phyloP scores from a whole-genome alignment of 345 rosid genomes.

The Syzygium oleosum region DNA sequence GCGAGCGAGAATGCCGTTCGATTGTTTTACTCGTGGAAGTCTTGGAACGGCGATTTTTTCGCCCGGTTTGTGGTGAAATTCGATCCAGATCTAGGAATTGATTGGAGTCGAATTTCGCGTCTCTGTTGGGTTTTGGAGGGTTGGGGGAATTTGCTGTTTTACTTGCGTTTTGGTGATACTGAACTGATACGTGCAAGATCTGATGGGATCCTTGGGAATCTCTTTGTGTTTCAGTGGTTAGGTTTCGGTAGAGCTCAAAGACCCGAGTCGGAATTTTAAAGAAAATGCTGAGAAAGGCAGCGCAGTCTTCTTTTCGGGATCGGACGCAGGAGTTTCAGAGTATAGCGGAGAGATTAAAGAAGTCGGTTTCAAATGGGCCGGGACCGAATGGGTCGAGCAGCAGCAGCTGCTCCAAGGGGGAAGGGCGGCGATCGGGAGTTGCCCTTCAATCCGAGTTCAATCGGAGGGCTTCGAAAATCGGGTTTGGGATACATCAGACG shows the following conservation, averaged over 20 bases:
- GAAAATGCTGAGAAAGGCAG: slow-evolving; percentile 17
- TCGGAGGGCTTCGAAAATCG: slow-evolving; percentile 48
- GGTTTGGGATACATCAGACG: slow-evolving; percentile 49
- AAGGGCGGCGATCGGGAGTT: slow-evolving; percentile 30
- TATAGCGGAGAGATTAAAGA: slow-evolving; percentile 46
- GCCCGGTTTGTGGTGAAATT: background rate
- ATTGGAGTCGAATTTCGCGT: background rate
- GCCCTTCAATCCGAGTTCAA: slow-evolving; percentile 52
- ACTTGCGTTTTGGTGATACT: background rate
- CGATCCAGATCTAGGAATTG: background rate
- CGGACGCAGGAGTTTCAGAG: slow-evolving; percentile 47
- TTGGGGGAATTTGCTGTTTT: background rate
- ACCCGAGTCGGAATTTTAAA: background rate
- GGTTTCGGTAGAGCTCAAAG: background rate
- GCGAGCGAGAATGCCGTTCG: background rate
- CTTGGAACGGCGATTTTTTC: background rate
- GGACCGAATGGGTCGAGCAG: slow-evolving; percentile 21
- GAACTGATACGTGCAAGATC: background rate
- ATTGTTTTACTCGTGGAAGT: too few species aligned
- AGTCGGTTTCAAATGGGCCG: slow-evolving; percentile 18
- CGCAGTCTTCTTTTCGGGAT: slow-evolving; percentile 39
- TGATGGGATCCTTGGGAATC: background rate
- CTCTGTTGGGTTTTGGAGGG: background rate
- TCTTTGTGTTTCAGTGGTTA: background rate
- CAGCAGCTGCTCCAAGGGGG: slow-evolving; percentile 16